Evolutionary conservation across 805 yeast species (phyloP), one percentile per base, ranked within the genome.

Genomic region (Pichia deserticola): DNA sequence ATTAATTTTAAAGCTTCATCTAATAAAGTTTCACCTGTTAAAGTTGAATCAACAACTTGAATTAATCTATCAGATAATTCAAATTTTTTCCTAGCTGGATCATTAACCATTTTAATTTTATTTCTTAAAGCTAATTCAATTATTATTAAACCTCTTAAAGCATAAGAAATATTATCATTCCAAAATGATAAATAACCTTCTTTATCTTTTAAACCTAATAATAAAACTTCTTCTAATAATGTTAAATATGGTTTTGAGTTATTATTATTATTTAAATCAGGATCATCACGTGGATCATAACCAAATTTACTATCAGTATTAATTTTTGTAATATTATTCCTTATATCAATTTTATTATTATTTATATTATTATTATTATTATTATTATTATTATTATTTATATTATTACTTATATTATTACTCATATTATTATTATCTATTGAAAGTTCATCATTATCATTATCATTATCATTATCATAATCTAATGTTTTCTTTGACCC

Each of bases 131-230:
- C 96, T 67, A 93, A 76, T 68, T 93, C 99, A 64, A 93, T 77
- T 48, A 93, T 62, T 52, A 93, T 92, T 65, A 97, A 86, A 11
- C 99, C 99, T 60, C 99, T 81, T 52, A 93, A 75, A 1, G 97
- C 96, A 70, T 93, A 93, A 28, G 97, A 89, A 48, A 93, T 90
- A 68, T 89, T 90, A 68, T 93, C 99, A 65, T 93, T 93, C 99
- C 99, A 93, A 69, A 93, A 93, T 32, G 97, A 89, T 42, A 93
- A 74, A 66, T 92, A 89, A 11, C 99, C 99, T 68, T 93, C 98
- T 59, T 86, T 86, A 68, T 93, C 98, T 63, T 92, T 90, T 56
- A 93, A 76, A 5, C 99, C 99, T 72, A 93, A 78, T 54, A 93
- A 75, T 56, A 93, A 72, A 7, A 93, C 97, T 68, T 93, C 99